Evolutionary conservation across 306 rosid genomes (phyloP), one percentile per base, ranked within the genome.

Genomic region (Boehmeria nivea): DNA sequence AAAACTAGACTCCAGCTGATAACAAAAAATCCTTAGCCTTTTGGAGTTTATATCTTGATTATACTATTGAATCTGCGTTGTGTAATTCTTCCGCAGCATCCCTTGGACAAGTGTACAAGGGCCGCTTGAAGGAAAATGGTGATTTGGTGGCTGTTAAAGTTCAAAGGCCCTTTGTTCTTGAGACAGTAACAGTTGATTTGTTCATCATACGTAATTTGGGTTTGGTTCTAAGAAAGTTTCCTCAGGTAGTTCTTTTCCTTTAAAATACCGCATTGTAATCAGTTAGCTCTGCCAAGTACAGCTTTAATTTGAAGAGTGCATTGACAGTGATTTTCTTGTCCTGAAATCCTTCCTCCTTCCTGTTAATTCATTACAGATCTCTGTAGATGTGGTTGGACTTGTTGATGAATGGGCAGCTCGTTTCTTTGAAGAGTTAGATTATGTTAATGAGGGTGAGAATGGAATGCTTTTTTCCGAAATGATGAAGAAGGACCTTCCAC

Each of bases 401-500:
- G 98, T 91, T 59, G 98, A 91, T 71, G 98, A 91, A 70, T 87
- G 98, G 95, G 98, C 98, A 25, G 88, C 98, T 67, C 85, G 98
- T 54, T 91, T 91, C 63, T 91, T 91, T 78, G 98, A 91, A 68
- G 98, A 91, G 82, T 67, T 91, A 43, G 98, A 91, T 74, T 91
- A 91, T 69, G 73, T 91, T 60, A 87, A 74, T 78, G 98, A 91
- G 73, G 98, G 98, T 73, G 87, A 87, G 79, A 90, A 90, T 75
- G 98, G 98, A 69, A 70, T 62, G 64, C 59, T 61, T 47, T 90
- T 90, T 73, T 88, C 95, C 62, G 98, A 90, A 71, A 82, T 87
- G 98, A 87, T 90, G 98, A 87, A 58, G 76, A 84, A 82, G 81
- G 98, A 90, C 75, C 83, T 90, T 71, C 98, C 98, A 19, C 98